phyloP scores from a whole-genome alignment of 768 basidiomycete species.

The Boletales sp. region DNA sequence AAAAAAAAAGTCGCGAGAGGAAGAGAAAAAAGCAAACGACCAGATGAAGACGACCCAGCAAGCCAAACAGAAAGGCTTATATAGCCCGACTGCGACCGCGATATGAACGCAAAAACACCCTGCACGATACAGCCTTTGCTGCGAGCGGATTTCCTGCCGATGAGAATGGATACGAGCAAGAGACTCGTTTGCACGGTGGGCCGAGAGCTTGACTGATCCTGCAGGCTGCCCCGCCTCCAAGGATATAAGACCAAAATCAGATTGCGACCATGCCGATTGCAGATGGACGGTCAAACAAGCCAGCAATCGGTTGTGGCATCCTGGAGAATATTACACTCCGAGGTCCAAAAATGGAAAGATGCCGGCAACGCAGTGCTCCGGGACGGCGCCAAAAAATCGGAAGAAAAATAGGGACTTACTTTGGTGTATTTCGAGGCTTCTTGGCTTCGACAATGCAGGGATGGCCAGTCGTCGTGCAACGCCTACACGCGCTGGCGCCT shows the following conservation, averaged over 20 bases:
- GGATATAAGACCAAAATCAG: conserved; percentile 11
- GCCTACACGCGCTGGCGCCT: conserved; percentile 70
- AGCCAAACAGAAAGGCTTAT: conserved; percentile 12
- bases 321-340: conserved; percentile 21
- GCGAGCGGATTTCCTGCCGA: conserved; percentile 11
- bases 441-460: conserved; percentile 82
- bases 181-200: neutral
- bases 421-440: conserved; percentile 73
- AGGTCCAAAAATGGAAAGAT: conserved; percentile 22
- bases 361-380: conserved; percentile 24
- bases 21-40: neutral
- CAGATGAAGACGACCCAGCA: neutral
- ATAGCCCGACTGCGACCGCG: conserved; percentile 9
- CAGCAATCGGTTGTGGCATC: conserved; percentile 6
- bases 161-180: conserved; percentile 7
- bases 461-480: conserved; percentile 70
- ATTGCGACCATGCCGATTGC: conserved; percentile 8
- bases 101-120: neutral
- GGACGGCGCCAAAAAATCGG: conserved; percentile 2
- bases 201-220: neutral
- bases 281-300: conserved; percentile 9
- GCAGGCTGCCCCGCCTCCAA: conserved; percentile 5
- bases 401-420: conserved; percentile 51
- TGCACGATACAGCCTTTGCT: conserved; percentile 9
- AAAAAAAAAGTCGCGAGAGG: neutral